Conservation (phyloP, 129 eudicot species). For the Centella asiatica region DNA sequence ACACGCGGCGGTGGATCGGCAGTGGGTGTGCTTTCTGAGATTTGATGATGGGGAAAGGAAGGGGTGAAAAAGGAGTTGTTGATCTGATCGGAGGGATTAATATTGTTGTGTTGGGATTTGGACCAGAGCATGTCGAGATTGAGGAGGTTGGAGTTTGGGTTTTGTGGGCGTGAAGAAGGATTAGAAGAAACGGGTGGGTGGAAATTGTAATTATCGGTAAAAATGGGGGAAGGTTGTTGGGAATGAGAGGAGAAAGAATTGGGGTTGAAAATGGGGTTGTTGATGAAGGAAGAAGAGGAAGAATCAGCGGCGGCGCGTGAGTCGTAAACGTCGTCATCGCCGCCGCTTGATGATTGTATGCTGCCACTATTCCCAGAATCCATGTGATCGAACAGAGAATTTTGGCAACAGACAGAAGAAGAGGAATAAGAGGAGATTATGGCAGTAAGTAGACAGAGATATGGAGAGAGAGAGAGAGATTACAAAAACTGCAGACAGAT, state of each 20-base stretch:
- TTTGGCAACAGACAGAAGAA: background rate
- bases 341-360: constrained; percentile 68
- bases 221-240: constrained; percentile 24
- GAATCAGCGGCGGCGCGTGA: constrained; percentile 43
- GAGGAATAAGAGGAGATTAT: background rate
- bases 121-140: constrained; percentile 39
- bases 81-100: constrained; percentile 8
- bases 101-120: constrained; percentile 32
- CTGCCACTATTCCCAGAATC: constrained; percentile 77
- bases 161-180: constrained; percentile 21
- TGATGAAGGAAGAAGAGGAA: constrained; percentile 18
- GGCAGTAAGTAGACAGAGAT: background rate
- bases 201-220: constrained; percentile 35
- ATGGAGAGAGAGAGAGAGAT: background rate
- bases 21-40: background rate
- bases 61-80: constrained; percentile 11
- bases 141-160: constrained; percentile 20
- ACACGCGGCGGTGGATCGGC: no score
- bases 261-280: constrained; percentile 13
- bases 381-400: constrained; percentile 18
- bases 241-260: constrained; percentile 11
- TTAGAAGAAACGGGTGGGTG: constrained; percentile 26
- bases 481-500: constrained; percentile 1
- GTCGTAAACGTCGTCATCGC: constrained; percentile 60
- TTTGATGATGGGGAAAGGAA: constrained; percentile 2